phyloP scores from a whole-genome alignment of 2,329 filamentous ascomycete species.

The Triangularia verruculosa region DNA sequence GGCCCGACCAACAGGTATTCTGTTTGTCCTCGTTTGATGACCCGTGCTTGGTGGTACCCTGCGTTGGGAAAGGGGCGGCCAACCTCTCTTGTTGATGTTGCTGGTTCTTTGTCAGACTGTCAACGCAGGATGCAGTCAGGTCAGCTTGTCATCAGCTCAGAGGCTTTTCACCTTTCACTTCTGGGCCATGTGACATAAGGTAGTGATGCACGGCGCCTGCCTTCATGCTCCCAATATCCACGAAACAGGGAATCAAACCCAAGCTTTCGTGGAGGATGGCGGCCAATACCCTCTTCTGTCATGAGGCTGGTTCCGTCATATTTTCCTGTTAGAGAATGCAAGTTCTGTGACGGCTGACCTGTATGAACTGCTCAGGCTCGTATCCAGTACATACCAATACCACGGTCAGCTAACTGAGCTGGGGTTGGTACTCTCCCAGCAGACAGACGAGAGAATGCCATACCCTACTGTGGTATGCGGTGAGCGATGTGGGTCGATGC shows the following conservation, averaged over 20 bases:
- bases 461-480: background rate
- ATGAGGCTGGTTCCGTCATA: background rate
- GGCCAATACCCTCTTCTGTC: background rate
- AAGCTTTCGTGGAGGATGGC: background rate
- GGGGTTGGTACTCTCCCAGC: background rate
- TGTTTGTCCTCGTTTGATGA: background rate
- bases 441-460: background rate
- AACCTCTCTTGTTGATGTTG: background rate
- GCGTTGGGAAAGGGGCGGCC: background rate
- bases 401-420: background rate
- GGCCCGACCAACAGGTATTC: background rate
- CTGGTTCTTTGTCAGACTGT: background rate
- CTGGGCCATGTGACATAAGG: conserved; percentile 8
- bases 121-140: background rate
- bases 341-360: background rate
- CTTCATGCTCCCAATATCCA: background rate
- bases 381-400: background rate
- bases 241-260: background rate
- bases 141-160: background rate
- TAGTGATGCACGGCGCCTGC: background rate
- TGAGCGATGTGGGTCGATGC: background rate
- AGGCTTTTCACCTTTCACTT: background rate
- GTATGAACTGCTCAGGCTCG: background rate
- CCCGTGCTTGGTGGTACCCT: background rate
- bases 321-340: background rate